Evolutionary conservation across 2,329 filamentous ascomycete genomes (phyloP).

Genomic region (Penicillium sp.): DNA sequence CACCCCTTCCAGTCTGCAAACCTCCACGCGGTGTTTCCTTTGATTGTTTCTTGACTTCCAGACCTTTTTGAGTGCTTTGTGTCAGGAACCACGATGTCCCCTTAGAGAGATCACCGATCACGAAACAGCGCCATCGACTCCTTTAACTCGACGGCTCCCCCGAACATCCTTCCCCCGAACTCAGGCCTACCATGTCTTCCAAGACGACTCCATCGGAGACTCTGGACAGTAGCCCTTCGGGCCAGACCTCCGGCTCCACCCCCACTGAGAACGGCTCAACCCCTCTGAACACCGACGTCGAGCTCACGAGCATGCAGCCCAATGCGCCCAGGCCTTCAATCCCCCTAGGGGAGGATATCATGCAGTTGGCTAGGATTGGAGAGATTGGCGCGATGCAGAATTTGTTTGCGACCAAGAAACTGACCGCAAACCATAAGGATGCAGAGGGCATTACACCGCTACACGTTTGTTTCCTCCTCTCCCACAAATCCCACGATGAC

Average conservation of each 20-base stretch:
- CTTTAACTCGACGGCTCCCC: not conserved
- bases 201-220: constrained; percentile 26
- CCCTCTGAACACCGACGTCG: constrained; percentile 38
- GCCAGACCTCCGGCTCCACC: constrained; percentile 24
- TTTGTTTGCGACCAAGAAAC: constrained; percentile 80
- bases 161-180: not conserved
- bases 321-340: constrained; percentile 35
- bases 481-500: not conserved
- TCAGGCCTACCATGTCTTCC: constrained; percentile 27
- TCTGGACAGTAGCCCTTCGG: constrained; percentile 23
- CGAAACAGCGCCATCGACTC: constrained; percentile 5
- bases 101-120: constrained; percentile 6
- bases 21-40: not conserved
- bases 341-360: constrained; percentile 73
- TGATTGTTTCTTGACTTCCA: not conserved
- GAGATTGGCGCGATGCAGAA: constrained; percentile 85
- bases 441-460: constrained; percentile 93
- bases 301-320: constrained; percentile 39
- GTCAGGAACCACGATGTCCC: constrained; percentile 11
- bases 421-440: constrained; percentile 79
- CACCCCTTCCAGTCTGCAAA: constrained; percentile 3
- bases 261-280: constrained; percentile 32
- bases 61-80: not conserved
- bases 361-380: constrained; percentile 89
- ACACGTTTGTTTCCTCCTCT: constrained; percentile 64